These are phyloP conservation scores for Senna siamea DNA, from an alignment of 306 rosid species.

Conservation along the genomic window DNA sequence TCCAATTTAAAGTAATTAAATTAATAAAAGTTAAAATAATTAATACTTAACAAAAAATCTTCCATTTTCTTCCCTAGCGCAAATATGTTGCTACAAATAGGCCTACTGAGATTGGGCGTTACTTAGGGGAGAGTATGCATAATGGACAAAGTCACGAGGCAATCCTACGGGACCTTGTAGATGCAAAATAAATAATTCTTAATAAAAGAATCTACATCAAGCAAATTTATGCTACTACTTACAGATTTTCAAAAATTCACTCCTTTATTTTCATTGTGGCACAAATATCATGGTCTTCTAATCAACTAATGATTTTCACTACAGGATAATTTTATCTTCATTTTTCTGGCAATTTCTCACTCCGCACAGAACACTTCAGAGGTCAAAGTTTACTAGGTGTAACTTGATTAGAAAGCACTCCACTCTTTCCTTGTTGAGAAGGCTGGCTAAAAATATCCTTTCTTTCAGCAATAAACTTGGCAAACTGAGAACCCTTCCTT, in stretches of 20 bases:
- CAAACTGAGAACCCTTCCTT: conserved; percentile 77
- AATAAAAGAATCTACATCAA: too few relatives aligned
- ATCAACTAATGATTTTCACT: background rate
- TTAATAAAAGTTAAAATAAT: too few relatives aligned
- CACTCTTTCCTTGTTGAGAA: conserved; percentile 46
- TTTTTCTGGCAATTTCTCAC: conserved; percentile 22
- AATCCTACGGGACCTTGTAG: too few relatives aligned
- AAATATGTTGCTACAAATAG: too few relatives aligned
- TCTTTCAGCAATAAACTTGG: conserved; percentile 80
- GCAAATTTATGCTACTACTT: too few relatives aligned
- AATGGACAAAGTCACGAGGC: too few relatives aligned
- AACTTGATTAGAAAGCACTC: conserved; percentile 42
- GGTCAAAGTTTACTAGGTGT: conserved; percentile 78
- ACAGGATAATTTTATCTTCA: background rate
- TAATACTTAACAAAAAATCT: too few relatives aligned
- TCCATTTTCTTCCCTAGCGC: too few relatives aligned
- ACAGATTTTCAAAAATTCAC: background rate
- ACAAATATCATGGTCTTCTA: background rate
- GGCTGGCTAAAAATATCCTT: conserved; percentile 52
- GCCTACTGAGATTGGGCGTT: too few relatives aligned
- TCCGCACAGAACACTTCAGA: conserved; percentile 12
- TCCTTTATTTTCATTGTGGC: background rate
- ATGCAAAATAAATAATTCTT: too few relatives aligned
- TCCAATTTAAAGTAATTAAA: too few relatives aligned
- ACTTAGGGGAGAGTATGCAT: too few relatives aligned